Evolutionary conservation across 2,329 filamentous ascomycete species (phyloP), one percentile per base, ranked within the genome.

Genomic region (Pseudopyricularia cyperi): DNA sequence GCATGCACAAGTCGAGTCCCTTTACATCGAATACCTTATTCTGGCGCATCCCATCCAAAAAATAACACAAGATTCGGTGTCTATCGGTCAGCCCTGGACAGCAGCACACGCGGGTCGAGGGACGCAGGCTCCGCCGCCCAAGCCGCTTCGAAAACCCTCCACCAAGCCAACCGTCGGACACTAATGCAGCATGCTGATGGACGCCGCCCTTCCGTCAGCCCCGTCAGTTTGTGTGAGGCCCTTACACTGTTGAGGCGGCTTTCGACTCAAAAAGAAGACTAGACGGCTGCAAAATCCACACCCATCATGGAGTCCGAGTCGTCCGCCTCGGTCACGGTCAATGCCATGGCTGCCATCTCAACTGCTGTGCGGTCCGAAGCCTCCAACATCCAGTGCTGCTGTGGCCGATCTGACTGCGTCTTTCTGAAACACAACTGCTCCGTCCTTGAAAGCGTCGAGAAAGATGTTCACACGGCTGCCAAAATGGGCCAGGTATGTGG

Each of bases 401-500:
- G 91, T 71, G 90, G 89, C 53, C 82, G 81, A 58, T 65, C 74
- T 56, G 82, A 89, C 61, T 97, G 91, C 68, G 77, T 82, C 59
- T 88, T 86, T 64, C 76, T 96, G 56, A 81, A 80, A 66, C 84
- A 90, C 69, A 96, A 91, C 68, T 83, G 82, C 66, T 75, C 77
- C 46, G 75, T 89, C 56, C 75, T 97, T 47, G 83, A 88, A 59
- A 84, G 80, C 55, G 76, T 97, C 57, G 91, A 97, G 69, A 85
- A 84, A 60, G 88, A 96, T 70, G 86, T 96, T 52, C 82, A 83
- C 60, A 88, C 81, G 51, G 93, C 93, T 39, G 93, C 89, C 48
- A 79, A 85, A 64, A 77, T 96, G 61, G 93, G 93, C 58, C 87
- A 96, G 86, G 91, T 96, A 84, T 65, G 87, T 61, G 22, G 14